Conservation (phyloP, 495 filamentous ascomycete species). For the Neurospora sp. region DNA sequence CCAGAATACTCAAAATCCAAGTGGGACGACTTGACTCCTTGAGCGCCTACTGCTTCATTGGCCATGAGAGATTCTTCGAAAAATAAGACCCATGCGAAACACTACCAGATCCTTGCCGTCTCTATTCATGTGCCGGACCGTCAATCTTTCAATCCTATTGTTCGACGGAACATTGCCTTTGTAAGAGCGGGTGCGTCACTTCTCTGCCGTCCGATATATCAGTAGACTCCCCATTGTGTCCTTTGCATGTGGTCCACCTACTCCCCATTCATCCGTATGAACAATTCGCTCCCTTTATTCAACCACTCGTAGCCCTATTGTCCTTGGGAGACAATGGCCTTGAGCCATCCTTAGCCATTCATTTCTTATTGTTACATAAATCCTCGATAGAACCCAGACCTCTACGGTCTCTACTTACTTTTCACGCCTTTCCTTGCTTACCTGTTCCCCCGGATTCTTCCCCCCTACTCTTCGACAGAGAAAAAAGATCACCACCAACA, state of each 20-base stretch:
- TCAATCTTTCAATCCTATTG: slow-evolving; percentile 6
- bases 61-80: slow-evolving; percentile 14
- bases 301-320: not conserved
- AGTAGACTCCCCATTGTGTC: slow-evolving; percentile 6
- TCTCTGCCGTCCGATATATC: not conserved
- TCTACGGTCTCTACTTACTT: not conserved
- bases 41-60: slow-evolving; percentile 28
- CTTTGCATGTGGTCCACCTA: not conserved
- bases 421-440: not conserved
- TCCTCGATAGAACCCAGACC: not conserved
- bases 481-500: not conserved
- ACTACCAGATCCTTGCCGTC: slow-evolving; percentile 13
- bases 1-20: not conserved
- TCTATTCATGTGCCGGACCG: slow-evolving; percentile 1
- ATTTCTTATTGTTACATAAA: not conserved
- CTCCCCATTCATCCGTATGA: not conserved
- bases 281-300: slow-evolving; percentile 1
- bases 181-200: not conserved
- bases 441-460: not conserved
- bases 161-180: not conserved
- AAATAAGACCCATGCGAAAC: slow-evolving; percentile 25
- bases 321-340: not conserved
- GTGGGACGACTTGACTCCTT: not conserved
- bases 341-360: not conserved
- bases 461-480: not conserved